Evolutionary conservation across 495 filamentous ascomycete genomes (phyloP).

Genomic region (Aspergillus nidulans): DNA sequence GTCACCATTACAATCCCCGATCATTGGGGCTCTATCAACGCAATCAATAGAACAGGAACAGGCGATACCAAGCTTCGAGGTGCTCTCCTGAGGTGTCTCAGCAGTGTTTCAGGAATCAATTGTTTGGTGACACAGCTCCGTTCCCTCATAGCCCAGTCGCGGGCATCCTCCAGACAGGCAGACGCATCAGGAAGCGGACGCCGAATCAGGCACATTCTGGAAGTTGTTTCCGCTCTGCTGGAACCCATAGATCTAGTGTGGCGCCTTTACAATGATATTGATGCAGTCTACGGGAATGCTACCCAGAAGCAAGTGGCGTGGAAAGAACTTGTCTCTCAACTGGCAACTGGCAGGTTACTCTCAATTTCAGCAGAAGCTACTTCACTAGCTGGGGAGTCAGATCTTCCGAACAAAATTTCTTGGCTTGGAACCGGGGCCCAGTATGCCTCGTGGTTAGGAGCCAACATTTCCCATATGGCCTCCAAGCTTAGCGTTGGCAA

Average conservation of each 20-base stretch:
- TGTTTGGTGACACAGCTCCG: constrained; percentile 61
- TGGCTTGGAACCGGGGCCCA: constrained; percentile 66
- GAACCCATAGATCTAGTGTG: constrained; percentile 48
- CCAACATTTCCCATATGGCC: constrained; percentile 55
- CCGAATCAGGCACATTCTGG: constrained; percentile 35
- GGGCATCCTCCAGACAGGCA: constrained; percentile 23
- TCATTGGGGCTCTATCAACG: constrained; percentile 64
- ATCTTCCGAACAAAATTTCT: constrained; percentile 21
- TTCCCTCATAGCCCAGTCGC: constrained; percentile 37
- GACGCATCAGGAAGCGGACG: constrained; percentile 26
- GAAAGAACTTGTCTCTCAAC: constrained; percentile 61
- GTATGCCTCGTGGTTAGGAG: constrained; percentile 74
- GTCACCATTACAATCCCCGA: constrained; percentile 67
- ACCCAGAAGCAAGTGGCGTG: constrained; percentile 49
- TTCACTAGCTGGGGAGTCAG: constrained; percentile 38
- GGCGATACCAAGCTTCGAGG: constrained; percentile 29
- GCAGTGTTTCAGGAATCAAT: constrained; percentile 68
- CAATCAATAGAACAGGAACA: constrained; percentile 29
- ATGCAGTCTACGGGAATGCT: constrained; percentile 25
- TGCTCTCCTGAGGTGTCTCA: constrained; percentile 61
- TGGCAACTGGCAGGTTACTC: constrained; percentile 69
- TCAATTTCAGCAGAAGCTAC: constrained; percentile 74
- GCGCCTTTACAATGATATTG: constrained; percentile 50
- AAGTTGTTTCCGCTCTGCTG: constrained; percentile 52
- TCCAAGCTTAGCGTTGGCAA: constrained; percentile 31